These are phyloP conservation scores for Actinomortierella wolfii DNA, from an alignment of 371 early-diverging fungal species.

Conservation along the genomic window DNA sequence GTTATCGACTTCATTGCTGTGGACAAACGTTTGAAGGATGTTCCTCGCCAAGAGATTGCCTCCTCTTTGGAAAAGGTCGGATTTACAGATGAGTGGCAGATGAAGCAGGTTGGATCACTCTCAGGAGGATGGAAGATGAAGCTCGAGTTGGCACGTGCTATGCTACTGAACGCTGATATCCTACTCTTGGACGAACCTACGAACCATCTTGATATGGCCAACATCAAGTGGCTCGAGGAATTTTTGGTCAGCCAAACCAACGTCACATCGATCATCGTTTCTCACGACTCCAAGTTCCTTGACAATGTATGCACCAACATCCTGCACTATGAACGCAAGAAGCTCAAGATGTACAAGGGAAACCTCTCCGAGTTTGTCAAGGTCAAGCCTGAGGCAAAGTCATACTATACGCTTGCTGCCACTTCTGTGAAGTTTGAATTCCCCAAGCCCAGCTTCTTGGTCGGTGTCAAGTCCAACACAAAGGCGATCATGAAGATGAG, in stretches of 20 bases:
- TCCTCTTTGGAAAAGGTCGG: constrained; percentile 65
- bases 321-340: constrained; percentile 76
- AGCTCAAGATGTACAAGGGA: constrained; percentile 70
- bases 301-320: constrained; percentile 85
- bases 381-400: constrained; percentile 60
- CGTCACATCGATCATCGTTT: constrained; percentile 86
- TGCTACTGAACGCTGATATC: constrained; percentile 82
- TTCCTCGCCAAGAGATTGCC: constrained; percentile 58
- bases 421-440: constrained; percentile 73
- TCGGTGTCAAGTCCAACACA: constrained; percentile 75
- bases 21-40: constrained; percentile 52
- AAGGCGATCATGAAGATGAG: constrained; percentile 79
- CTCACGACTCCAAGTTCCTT: constrained; percentile 87
- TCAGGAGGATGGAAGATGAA: constrained; percentile 95
- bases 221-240: constrained; percentile 85
- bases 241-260: constrained; percentile 73
- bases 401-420: constrained; percentile 75
- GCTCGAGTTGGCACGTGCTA: constrained; percentile 81
- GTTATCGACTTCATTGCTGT: constrained; percentile 68
- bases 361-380: constrained; percentile 70
- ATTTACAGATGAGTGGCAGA: constrained; percentile 65
- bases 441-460: constrained; percentile 76
- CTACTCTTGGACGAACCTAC: constrained; percentile 91
- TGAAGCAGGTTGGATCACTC: constrained; percentile 63
- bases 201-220: constrained; percentile 88